Percentiles rank a stretch among this genome's conserved stretches.
Evolutionary conservation across 257 asterid genomes (phyloP).

Genomic region (Solanum etuberosum): DNA sequence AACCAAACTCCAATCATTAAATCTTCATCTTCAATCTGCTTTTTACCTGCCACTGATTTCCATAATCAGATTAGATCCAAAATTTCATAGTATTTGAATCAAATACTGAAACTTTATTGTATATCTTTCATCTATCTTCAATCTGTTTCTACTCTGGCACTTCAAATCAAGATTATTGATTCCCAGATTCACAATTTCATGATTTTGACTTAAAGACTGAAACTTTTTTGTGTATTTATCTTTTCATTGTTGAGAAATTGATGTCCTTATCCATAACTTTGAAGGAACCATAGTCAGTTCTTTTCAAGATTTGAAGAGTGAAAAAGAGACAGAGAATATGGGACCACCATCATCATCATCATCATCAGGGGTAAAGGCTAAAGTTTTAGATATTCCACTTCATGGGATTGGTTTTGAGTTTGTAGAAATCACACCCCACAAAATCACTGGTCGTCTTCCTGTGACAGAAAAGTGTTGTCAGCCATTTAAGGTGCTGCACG

Average conservation of each 20-base stretch:
- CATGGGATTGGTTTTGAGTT: constrained; percentile 52
- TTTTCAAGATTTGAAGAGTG: not conserved
- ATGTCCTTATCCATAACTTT: too few species aligned
- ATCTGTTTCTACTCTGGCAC: not conserved
- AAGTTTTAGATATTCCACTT: constrained; percentile 42
- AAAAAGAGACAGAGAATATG: not conserved
- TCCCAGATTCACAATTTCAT: not conserved
- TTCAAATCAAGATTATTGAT: not conserved
- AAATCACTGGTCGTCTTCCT: constrained; percentile 50
- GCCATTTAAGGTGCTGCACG: constrained; percentile 41
- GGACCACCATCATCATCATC: not conserved
- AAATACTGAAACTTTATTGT: not conserved
- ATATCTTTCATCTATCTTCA: not conserved
- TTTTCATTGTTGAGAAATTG: not conserved
- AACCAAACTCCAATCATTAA: not conserved
- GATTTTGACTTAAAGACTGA: not conserved
- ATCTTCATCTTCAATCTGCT: not conserved
- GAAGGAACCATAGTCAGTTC: not conserved
- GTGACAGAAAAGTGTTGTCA: constrained; percentile 64
- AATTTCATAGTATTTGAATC: not conserved
- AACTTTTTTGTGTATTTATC: not conserved
- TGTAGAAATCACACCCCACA: constrained; percentile 44
- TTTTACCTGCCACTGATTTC: not conserved
- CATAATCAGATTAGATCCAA: not conserved
- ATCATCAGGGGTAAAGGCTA: constrained; percentile 15